A percentile compares a stretch with the other conserved stretches of the same genome.
phyloP scores from a whole-genome alignment of 495 filamentous ascomycete genomes.

The Penicillium subrubescens region DNA sequence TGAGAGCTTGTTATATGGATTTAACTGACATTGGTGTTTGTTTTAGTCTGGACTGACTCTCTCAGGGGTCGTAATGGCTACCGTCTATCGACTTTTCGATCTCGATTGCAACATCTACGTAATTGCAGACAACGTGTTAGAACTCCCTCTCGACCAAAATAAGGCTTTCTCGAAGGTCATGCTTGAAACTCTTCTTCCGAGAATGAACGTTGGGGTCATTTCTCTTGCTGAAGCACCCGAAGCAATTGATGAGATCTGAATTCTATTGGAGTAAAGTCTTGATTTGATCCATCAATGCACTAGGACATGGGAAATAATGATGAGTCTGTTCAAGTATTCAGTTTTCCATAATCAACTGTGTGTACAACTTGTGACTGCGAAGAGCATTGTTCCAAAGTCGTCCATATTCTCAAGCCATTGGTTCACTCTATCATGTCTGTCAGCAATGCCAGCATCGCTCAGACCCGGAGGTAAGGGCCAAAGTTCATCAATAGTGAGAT shows the following conservation, averaged over 20 bases:
- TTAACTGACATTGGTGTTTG: neutral
- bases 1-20: neutral
- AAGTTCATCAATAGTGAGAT: constrained; percentile 47
- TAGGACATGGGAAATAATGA: neutral
- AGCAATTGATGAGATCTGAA: neutral
- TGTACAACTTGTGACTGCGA: constrained; percentile 45
- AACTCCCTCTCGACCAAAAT: constrained; percentile 36
- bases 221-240: neutral
- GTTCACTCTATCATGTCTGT: constrained; percentile 40
- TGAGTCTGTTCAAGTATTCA: neutral
- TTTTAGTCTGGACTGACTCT: constrained; percentile 40
- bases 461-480: constrained; percentile 40
- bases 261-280: neutral
- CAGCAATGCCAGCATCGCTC: constrained; percentile 23
- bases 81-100: constrained; percentile 47
- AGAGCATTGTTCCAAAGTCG: constrained; percentile 54
- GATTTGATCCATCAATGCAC: neutral
- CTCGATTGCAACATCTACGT: constrained; percentile 47
- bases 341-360: constrained; percentile 26
- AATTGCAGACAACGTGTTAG: constrained; percentile 46
- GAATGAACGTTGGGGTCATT: too few relatives aligned
- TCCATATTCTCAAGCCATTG: constrained; percentile 48
- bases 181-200: constrained; percentile 26
- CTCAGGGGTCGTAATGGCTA: constrained; percentile 46
- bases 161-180: constrained; percentile 24